Evolutionary conservation across 352 stramenopile genomes (phyloP).

Genomic region (Phytopythium boreale): DNA sequence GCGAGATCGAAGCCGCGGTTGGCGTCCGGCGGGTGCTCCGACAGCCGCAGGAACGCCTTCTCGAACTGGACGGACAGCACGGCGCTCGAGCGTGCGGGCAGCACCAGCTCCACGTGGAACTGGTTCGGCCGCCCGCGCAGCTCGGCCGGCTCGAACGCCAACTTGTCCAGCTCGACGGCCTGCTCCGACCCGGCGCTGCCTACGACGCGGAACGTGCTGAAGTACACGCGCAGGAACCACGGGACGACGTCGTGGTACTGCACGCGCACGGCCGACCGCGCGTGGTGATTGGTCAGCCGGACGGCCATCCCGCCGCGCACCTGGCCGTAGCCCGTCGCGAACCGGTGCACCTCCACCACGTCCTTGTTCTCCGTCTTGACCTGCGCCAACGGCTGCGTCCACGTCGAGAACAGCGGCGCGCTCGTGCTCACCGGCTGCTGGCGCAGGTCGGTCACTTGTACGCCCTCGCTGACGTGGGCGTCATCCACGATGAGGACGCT

Average conservation of each 20-base stretch:
- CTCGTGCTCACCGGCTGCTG: constrained; percentile 9
- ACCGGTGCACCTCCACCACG: constrained; percentile 62
- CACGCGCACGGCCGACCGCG: constrained; percentile 44
- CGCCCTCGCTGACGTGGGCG: neutral
- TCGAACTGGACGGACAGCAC: constrained; percentile 77
- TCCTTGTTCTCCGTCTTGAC: constrained; percentile 9
- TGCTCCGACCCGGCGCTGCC: constrained; percentile 12
- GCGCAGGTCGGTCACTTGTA: constrained; percentile 22
- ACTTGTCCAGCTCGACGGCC: constrained; percentile 20
- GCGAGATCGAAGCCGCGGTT: constrained; percentile 85
- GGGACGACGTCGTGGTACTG: constrained; percentile 73
- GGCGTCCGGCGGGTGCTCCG: constrained; percentile 80
- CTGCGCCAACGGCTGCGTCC: constrained; percentile 15
- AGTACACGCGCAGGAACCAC: constrained; percentile 83
- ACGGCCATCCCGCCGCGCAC: constrained; percentile 70
- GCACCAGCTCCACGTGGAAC: constrained; percentile 40
- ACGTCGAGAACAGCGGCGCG: constrained; percentile 22
- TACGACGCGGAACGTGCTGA: constrained; percentile 50
- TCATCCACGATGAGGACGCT: constrained; percentile 41
- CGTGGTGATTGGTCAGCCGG: constrained; percentile 57
- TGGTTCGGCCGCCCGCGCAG: constrained; percentile 54
- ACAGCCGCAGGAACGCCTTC: constrained; percentile 79
- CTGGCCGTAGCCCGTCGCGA: constrained; percentile 74
- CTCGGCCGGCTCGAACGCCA: constrained; percentile 63
- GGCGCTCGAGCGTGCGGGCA: constrained; percentile 53